Evolutionary conservation across 176 grass and related monocot species (phyloP), one percentile per base, ranked within the genome.

Genomic region (Bromus sterilis): DNA sequence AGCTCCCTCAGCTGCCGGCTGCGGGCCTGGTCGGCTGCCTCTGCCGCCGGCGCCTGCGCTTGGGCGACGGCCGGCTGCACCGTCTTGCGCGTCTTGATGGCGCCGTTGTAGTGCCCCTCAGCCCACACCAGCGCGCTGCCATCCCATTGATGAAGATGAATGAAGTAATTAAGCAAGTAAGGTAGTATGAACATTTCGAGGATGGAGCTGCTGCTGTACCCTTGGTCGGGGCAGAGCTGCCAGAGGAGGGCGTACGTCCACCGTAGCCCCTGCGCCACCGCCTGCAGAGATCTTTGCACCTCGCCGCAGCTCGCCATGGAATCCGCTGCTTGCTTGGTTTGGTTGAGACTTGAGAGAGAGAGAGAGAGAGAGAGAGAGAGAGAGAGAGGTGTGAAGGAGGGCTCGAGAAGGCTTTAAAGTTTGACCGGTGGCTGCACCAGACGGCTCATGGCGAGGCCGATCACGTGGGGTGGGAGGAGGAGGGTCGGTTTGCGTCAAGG

Each of bases 181-280:
- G n/a, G 29, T 11, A 5, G 29, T 11, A 5, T 70, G 29, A 74
- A 74, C 8, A 20, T 20, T 74, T n/a, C 12, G 21, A 67, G 2
- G 35, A 20, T 13, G 21, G 39, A 71, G 40, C 68, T 71, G 5
- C 11, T 12, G 16, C 25, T 11, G 32, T 56, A 90, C 88, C 88
- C 82, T 89, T 94, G 88, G 46, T 84, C 86, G 3, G 90, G 78
- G 70, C 88, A 93, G 75, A 91, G 83, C 26, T 87, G 75, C 95
- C 95, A 98, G 88, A 98, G 86, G 80, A 95, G 43, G 70, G 72
- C 89, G 84, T 98, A 98, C n/a, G 95, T 98, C 95, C 95, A 98
- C 18, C 84, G 78, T 30, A 92, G 84, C 49, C 82, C 72, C 44
- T 89, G 75, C 39, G 86, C 95, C 84, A 86, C 88, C 16, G 76